phyloP scores from a whole-genome alignment of 768 basidiomycete species.

The Leccinum aurantiacum region DNA sequence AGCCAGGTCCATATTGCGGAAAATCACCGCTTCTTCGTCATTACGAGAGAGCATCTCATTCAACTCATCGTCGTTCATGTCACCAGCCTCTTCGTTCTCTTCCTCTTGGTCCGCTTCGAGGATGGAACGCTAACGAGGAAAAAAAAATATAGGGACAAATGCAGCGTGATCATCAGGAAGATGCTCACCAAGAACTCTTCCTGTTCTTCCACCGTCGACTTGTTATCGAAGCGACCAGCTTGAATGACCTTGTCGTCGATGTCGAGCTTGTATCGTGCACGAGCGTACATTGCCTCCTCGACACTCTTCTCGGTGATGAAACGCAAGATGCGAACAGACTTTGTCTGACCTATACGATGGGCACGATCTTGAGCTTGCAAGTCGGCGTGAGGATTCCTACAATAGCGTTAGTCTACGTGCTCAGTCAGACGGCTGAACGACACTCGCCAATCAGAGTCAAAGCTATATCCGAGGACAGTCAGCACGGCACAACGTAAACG shows the following conservation, averaged over 20 bases:
- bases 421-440: neutral
- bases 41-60: constrained; percentile 88
- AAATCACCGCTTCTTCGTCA: constrained; percentile 74
- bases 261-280: constrained; percentile 93
- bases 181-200: constrained; percentile 83
- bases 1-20: constrained; percentile 79
- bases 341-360: constrained; percentile 99
- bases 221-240: constrained; percentile 98
- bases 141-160: constrained; percentile 10
- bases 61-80: constrained; percentile 93
- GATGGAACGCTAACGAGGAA: constrained; percentile 67
- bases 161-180: neutral
- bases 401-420: constrained; percentile 2
- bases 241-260: constrained; percentile 99
- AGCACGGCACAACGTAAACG: constrained; percentile 7
- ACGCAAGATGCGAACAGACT: constrained; percentile 92
- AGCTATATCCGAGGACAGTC: constrained; percentile 40
- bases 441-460: constrained; percentile 71
- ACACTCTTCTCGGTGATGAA: constrained; percentile 98
- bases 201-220: constrained; percentile 96
- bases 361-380: constrained; percentile 99
- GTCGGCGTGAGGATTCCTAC: constrained; percentile 97
- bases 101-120: constrained; percentile 89
- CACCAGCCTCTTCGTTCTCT: constrained; percentile 85
- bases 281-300: constrained; percentile 96